Base-by-base conservation (phyloP, 768 basidiomycete species). In the Boletus fagicola region DNA sequence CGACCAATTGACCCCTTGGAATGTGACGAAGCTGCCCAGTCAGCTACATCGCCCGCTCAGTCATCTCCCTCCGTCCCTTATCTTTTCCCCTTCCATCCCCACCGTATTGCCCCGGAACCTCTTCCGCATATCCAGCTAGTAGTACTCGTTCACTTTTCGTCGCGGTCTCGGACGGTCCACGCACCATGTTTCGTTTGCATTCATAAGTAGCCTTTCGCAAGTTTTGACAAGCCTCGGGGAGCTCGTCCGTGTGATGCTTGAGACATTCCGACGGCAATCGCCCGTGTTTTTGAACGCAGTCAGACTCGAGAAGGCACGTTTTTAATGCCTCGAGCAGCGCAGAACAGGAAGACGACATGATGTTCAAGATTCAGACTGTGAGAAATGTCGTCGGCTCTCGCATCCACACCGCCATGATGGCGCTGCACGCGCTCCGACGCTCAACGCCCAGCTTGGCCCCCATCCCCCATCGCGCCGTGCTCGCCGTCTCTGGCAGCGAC, bases 151-250 rank as follows among this genome's bases (percentile, higher is more conserved):
- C 26, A 59, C 22, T 33, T 3, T 42, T 49, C 49, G 57, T 31
- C 31, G 5, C 28, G 13, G 43, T 45, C 22, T 24, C 16, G 20
- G 13, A 22, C 26, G 13, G 28, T 13, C 9, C 18, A 68, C 84
- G 57, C 57, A 92, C 92, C 90, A 92, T 89, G 43, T 87, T 90
- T 57, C 92, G 80, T 72, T 96, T 96, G 76, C 94, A 96, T 62
- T 95, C 91, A 63, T 90, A 94, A 1, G 89, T 86, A 12, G 91
- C 90, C 71, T 84, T 85, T 51, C 94, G 80, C 53, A 96, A 75
- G 28, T 84, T 80, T 68, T 84, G 83, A 69, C 94, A 96, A 64
- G 88, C 80, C 63, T 89, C 85, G 2, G 94, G 92, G 26, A 96
- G 79, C 60, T 92, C 87, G 53, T 86, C 76, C 24, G 73, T 75